Evolutionary conservation across 2,329 filamentous ascomycete species (phyloP).

Genomic region (Teratosphaeria gauchensis): DNA sequence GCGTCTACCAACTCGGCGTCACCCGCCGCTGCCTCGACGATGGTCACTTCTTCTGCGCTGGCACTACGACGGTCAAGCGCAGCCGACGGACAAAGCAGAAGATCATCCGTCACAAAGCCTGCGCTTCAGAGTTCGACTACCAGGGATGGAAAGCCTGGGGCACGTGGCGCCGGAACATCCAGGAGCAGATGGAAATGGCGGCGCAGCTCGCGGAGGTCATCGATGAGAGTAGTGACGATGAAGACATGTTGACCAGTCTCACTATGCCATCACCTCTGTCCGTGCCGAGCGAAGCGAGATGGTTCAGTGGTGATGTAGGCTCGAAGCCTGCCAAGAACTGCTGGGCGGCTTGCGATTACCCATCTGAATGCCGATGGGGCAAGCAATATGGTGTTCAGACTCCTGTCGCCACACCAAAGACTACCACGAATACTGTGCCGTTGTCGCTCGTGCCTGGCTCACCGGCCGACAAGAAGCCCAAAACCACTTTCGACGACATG

Average conservation of each 20-base stretch:
- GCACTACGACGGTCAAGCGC: conserved; percentile 30
- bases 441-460: not conserved
- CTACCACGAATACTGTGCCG: conserved; percentile 1
- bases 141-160: conserved; percentile 40
- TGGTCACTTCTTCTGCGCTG: conserved; percentile 46
- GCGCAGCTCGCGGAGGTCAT: conserved; percentile 10
- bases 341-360: conserved; percentile 38
- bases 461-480: not conserved
- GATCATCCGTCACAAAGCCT: conserved; percentile 31
- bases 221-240: conserved; percentile 6
- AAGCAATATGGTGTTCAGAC: conserved; percentile 21
- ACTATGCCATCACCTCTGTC: conserved; percentile 1
- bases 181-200: conserved; percentile 14
- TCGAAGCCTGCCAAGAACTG: conserved; percentile 28
- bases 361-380: conserved; percentile 36
- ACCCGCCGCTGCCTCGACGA: conserved; percentile 46
- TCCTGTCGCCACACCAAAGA: conserved; percentile 4
- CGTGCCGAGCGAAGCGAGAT: conserved; percentile 8
- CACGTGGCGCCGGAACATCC: conserved; percentile 30
- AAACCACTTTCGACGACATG: conserved; percentile 20
- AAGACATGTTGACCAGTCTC: not conserved
- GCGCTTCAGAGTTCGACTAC: conserved; percentile 45
- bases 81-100: conserved; percentile 22
- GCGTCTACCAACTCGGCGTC: conserved; percentile 37
- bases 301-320: conserved; percentile 12